Conservation (phyloP, 805 yeast genomes). For the Candida corydali region DNA sequence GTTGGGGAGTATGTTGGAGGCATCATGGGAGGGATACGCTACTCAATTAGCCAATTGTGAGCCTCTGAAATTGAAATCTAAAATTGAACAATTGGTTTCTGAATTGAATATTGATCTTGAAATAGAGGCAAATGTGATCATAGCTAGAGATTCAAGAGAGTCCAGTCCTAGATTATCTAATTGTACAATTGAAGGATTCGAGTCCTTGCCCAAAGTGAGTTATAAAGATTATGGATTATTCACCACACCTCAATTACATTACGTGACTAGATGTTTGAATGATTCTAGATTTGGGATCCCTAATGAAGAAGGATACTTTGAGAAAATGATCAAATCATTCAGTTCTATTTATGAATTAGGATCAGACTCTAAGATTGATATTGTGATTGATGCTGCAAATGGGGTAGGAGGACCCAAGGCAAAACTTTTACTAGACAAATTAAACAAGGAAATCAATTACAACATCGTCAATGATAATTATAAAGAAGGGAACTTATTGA, state of each 20-base stretch:
- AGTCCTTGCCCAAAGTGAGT: constrained; percentile 39
- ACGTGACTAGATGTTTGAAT: constrained; percentile 69
- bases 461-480: constrained; percentile 51
- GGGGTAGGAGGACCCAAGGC: constrained; percentile 93
- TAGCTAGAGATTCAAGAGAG: constrained; percentile 87
- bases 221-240: constrained; percentile 60
- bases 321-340: constrained; percentile 55
- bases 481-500: constrained; percentile 54
- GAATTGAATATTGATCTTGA: constrained; percentile 45
- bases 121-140: constrained; percentile 45
- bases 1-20: constrained; percentile 81
- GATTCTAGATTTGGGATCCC: constrained; percentile 60
- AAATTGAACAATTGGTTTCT: constrained; percentile 34
- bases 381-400: constrained; percentile 87
- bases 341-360: constrained; percentile 34
- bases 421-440: constrained; percentile 39
- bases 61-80: constrained; percentile 38
- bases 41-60: constrained; percentile 73
- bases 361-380: constrained; percentile 26
- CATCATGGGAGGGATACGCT: constrained; percentile 80
- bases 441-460: constrained; percentile 39
- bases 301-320: constrained; percentile 65
- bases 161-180: constrained; percentile 66
- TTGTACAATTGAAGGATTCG: constrained; percentile 60
- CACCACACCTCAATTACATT: constrained; percentile 95